phyloP scores from a whole-genome alignment of 2,329 filamentous ascomycete species.

The Aspergillus proliferans region DNA sequence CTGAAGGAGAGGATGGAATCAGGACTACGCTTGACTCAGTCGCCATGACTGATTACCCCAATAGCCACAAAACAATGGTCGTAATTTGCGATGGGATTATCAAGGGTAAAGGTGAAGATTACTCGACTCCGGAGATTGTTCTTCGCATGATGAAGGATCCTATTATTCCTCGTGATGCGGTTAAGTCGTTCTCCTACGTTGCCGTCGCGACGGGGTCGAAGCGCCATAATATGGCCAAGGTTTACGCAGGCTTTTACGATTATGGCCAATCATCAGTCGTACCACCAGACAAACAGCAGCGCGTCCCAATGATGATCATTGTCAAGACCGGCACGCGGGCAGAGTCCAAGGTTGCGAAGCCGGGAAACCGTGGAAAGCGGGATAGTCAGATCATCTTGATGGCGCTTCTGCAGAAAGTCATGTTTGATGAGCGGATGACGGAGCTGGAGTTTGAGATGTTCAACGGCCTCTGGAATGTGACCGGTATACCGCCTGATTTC shows the following conservation, averaged over 20 bases:
- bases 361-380: slow-evolving; percentile 95
- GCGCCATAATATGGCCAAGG: slow-evolving; percentile 98
- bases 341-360: slow-evolving; percentile 73
- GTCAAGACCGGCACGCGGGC: slow-evolving; percentile 94
- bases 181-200: slow-evolving; percentile 88
- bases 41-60: slow-evolving; percentile 95
- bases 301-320: slow-evolving; percentile 94
- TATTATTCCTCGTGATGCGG: slow-evolving; percentile 70
- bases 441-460: slow-evolving; percentile 99
- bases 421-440: slow-evolving; percentile 99
- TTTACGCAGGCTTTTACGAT: slow-evolving; percentile 97
- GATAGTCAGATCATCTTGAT: slow-evolving; percentile 99
- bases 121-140: slow-evolving; percentile 84
- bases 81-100: slow-evolving; percentile 97
- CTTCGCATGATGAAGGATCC: slow-evolving; percentile 93
- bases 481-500: slow-evolving; percentile 94
- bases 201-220: slow-evolving; percentile 93
- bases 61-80: slow-evolving; percentile 96
- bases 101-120: slow-evolving; percentile 83
- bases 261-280: slow-evolving; percentile 78
- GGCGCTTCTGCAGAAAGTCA: slow-evolving; percentile 99
- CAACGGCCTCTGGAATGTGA: slow-evolving; percentile 97
- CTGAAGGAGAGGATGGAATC: slow-evolving; percentile 86
- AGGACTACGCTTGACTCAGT: slow-evolving; percentile 93
- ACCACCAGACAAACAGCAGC: slow-evolving; percentile 80